Evolutionary conservation across 2,329 filamentous ascomycete species (phyloP), one percentile per base, ranked within the genome.

Genomic region (Xylaria sp.): DNA sequence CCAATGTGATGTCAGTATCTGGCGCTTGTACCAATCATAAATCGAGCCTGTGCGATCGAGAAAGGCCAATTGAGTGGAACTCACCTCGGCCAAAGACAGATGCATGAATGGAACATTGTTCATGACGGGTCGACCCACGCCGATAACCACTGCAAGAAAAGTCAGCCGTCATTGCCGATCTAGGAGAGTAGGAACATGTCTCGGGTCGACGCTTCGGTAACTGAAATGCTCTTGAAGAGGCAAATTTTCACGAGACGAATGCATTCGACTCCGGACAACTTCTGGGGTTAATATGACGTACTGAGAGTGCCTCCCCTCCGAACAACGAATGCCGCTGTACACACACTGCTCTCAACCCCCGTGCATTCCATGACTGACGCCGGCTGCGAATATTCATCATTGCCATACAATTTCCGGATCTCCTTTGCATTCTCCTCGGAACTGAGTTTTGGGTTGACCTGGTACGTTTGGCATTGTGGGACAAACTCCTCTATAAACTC

Each of bases 81-180:
- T 68, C 66, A 86, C 84, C 81, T 90, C 88, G 3, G 86, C 85
- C 42, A 90, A 75, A 3, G 86, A 89, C 22, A 90, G 72, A 73
- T 90, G 87, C 88, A 90, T 90, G 68, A 90, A 90, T 0, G 88
- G 88, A 29, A 90, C 70, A 67, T 90, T 89, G 68, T 91, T 87
- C 85, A 90, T 89, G 7, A 86, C 80, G 29, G 84, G 79, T 68
- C 80, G 84, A 1, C 88, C 88, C 0, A 91, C 89, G 0, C 89
- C 89, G 67, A 91, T 87, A 0, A 90, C 87, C 79, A 89, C 70
- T 71, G 51, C 25, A 15, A 31, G 20, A 42, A 45, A 59, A 44
- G 57, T 69, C 50, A 63, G 58, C 45, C 4, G 44, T 5, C 17
- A 50, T 64, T 29, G 27, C 44, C 45, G 22, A 33, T n/a, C 39